Percentiles rank a stretch among this genome's conserved stretches.
Conservation (phyloP, 129 eudicot species). For the Gnaphalium uliginosum region DNA sequence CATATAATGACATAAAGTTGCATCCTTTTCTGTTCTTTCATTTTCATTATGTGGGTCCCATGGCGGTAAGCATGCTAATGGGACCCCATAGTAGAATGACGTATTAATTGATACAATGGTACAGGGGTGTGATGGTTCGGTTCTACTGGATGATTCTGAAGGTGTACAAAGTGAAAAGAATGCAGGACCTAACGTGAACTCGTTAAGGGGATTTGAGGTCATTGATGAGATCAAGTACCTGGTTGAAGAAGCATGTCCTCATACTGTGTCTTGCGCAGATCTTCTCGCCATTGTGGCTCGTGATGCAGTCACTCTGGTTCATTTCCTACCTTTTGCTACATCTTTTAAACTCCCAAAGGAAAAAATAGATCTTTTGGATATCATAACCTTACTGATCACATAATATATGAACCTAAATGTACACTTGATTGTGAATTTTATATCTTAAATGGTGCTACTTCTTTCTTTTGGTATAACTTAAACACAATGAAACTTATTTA, state of each 20-base stretch:
- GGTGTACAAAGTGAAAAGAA: slow-evolving; percentile 54
- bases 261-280: slow-evolving; percentile 67
- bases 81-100: neutral
- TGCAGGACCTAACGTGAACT: slow-evolving; percentile 49
- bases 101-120: neutral
- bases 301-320: slow-evolving; percentile 52
- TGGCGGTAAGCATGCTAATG: neutral
- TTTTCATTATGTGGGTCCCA: neutral
- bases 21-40: neutral
- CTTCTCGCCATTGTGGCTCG: slow-evolving; percentile 72
- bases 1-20: neutral
- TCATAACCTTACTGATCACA: no score
- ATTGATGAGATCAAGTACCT: slow-evolving; percentile 54
- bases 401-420: no score
- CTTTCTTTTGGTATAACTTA: neutral
- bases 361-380: no score
- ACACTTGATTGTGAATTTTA: no score
- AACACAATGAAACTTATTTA: neutral
- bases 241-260: slow-evolving; percentile 60
- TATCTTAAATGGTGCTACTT: neutral
- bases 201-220: slow-evolving; percentile 60
- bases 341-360: neutral
- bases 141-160: slow-evolving; percentile 48
- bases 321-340: neutral
- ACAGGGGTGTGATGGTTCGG: slow-evolving; percentile 65